Evolutionary conservation across 2,329 filamentous ascomycete species (phyloP), one percentile per base, ranked within the genome.

Genomic region (Pseudohalonectria lignicola): DNA sequence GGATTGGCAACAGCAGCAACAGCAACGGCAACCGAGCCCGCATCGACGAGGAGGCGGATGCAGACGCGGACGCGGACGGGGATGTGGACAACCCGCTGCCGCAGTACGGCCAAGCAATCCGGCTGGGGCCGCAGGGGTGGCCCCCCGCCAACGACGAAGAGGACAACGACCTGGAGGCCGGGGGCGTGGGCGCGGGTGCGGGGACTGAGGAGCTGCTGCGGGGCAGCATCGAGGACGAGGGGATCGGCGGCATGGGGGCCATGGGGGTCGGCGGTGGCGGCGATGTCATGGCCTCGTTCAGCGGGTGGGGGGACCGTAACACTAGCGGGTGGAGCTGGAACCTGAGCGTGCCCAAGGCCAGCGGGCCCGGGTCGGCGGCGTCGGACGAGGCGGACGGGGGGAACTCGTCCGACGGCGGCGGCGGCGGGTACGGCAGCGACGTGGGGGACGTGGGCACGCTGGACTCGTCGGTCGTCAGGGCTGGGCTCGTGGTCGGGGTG

Each of bases 171-270:
- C n/a, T n/a, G n/a, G n/a, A n/a, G n/a, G n/a, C n/a, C n/a, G n/a
- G n/a, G n/a, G n/a, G n/a, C n/a, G n/a, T n/a, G n/a, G n/a, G n/a
- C n/a, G n/a, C n/a, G n/a, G n/a, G n/a, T n/a, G n/a, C n/a, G n/a
- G n/a, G n/a, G n/a, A n/a, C n/a, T n/a, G n/a, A n/a, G n/a, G n/a
- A n/a, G n/a, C n/a, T n/a, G n/a, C n/a, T 67, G 19, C 65, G 61
- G 13, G 52, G 54, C 32, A 69, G 62, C 44, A 63, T 68, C 40
- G 68, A 71, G 33, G 43, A 39, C 21, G 37, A 39, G 20, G 37
- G 37, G 10, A 31, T 39, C 6, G 31, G 37, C 16, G 21, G 30
- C 20, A 36, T 36, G 34, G 34, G n/a, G 21, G 34, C 18, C n/a
- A n/a, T n/a, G n/a, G n/a, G n/a, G n/a, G n/a, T 6, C 29, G n/a